These are phyloP conservation scores for Aplosporella prunicola DNA, from an alignment of 2,329 filamentous ascomycete species.

Conservation along the genomic window DNA sequence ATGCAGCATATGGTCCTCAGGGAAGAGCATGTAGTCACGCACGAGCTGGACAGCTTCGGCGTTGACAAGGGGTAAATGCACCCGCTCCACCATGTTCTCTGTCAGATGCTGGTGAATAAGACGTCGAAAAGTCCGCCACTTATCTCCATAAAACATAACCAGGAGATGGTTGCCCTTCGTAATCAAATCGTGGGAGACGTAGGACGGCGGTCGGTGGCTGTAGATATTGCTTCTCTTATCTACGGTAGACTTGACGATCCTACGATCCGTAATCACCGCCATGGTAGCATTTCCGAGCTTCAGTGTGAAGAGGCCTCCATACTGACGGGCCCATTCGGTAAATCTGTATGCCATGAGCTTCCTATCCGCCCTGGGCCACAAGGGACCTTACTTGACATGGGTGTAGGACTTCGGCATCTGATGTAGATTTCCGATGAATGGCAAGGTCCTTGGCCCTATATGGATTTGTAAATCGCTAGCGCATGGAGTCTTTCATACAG, in stretches of 20 bases:
- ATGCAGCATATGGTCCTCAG: conserved; percentile 38
- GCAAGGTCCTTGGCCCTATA: conserved; percentile 31
- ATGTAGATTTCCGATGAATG: conserved; percentile 33
- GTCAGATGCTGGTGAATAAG: conserved; percentile 38
- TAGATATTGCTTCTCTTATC: conserved; percentile 39
- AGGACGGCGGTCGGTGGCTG: conserved; percentile 34
- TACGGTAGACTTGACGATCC: conserved; percentile 34
- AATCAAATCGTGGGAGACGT: conserved; percentile 36
- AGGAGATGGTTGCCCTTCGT: conserved; percentile 39
- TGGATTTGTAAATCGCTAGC: background rate
- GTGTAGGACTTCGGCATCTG: conserved; percentile 4
- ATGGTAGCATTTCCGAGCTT: conserved; percentile 35
- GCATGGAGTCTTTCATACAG: no score
- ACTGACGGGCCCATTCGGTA: conserved; percentile 35
- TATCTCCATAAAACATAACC: conserved; percentile 37
- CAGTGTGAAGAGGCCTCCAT: conserved; percentile 35
- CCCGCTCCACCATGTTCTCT: conserved; percentile 35
- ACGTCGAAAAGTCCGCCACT: conserved; percentile 40
- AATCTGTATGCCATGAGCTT: conserved; percentile 17
- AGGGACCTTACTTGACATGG: conserved; percentile 1
- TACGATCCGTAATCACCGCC: conserved; percentile 33
- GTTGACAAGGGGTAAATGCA: conserved; percentile 35
- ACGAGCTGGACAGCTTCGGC: conserved; percentile 43
- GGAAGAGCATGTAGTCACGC: conserved; percentile 33
- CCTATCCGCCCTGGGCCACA: background rate